Conservation (phyloP, 345 rosid species). For the Punica granatum region DNA sequence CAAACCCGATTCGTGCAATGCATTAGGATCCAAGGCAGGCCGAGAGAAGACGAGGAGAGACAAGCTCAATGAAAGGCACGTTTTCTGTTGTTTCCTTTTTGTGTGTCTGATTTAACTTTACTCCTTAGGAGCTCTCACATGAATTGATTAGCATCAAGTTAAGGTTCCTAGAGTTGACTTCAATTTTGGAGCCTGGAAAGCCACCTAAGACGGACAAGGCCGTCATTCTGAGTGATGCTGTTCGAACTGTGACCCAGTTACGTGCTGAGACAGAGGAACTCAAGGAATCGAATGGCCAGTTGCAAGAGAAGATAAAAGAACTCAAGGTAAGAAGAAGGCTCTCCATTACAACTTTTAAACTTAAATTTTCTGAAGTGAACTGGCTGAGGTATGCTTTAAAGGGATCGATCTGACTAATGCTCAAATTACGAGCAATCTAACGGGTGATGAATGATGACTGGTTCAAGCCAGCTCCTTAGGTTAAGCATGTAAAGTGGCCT, state of each 20-base stretch:
- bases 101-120: neutral
- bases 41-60: slow-evolving; percentile 12
- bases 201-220: slow-evolving; percentile 8
- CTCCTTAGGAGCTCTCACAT: neutral
- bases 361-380: neutral
- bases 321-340: slow-evolving; percentile 5
- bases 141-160: neutral
- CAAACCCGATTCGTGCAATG: neutral
- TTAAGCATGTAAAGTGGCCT: neutral
- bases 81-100: neutral
- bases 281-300: neutral
- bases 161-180: slow-evolving; percentile 9
- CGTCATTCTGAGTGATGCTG: slow-evolving; percentile 8
- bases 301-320: slow-evolving; percentile 13
- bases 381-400: neutral
- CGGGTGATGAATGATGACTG: no score
- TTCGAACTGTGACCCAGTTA: slow-evolving; percentile 12
- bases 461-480: neutral
- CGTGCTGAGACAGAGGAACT: slow-evolving; percentile 3
- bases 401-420: no score
- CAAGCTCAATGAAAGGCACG: slow-evolving; percentile 11
- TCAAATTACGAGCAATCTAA: no score
- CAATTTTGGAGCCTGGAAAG: slow-evolving; percentile 10
- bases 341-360: neutral
- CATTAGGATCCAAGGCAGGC: slow-evolving; percentile 6